Evolutionary conservation across 306 rosid species (phyloP), one percentile per base, ranked within the genome.

Genomic region (Malus orientalis): DNA sequence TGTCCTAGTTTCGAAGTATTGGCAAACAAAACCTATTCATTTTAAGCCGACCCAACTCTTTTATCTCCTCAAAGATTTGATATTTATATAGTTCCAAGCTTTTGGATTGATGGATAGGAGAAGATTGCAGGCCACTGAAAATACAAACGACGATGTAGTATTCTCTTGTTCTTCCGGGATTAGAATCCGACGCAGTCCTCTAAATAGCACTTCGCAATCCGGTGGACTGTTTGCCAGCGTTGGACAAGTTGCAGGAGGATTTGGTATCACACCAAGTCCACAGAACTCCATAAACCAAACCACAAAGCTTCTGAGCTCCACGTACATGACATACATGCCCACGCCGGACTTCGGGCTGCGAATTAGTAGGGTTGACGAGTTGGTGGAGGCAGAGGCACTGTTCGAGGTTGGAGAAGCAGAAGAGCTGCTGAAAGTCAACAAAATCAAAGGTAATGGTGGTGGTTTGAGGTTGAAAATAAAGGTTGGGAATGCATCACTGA

Each of bases 81-180:
- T 71, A 51, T 81, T 63, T 18, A 72, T 60, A 62, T 33, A 14
- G 45, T 74, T 82, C 67, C 18, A 70, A 74, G 33, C 3, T 25
- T 38, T 36, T 14, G 49, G 67, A 19, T 58, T 68, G 53, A 83
- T 86, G 95, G 88, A 36, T 70, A 44, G 53, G 70, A 77, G 80
- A 73, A 77, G 71, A 67, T 23, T 79, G 47, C 79, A 68, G 60
- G 78, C 67, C 38, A 71, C 74, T 78, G 70, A 76, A 73, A 79
- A 25, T 25, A 69, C 74, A 36, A 74, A 40, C 70, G 70, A 76
- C 54, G 81, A 80, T 57, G 80, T 80, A 51, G 74, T 64, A 33
- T 59, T 90, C 74, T 60, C 81, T 30, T 74, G 70, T 80, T 84
- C 88, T 80, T 84, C 89, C 47, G 88, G 81, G 68, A 81, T 88